These are phyloP conservation scores for Umbelopsis sp. DNA, from an alignment of 192 early-diverging fungal genomes.

Conservation along the genomic window DNA sequence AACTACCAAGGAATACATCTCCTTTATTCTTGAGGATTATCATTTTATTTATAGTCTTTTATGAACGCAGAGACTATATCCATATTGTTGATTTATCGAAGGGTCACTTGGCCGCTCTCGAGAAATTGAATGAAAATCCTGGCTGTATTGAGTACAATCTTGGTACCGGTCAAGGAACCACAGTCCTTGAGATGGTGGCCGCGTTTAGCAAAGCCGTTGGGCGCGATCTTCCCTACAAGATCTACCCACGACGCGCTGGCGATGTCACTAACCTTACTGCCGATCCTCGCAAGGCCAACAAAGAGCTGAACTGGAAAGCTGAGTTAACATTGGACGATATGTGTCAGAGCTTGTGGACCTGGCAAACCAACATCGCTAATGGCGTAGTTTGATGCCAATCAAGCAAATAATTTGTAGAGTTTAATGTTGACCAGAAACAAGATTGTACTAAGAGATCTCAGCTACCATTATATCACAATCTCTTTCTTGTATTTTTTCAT, in stretches of 20 bases:
- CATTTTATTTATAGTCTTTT: neutral
- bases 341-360: slow-evolving; percentile 73
- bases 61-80: slow-evolving; percentile 80
- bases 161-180: slow-evolving; percentile 86
- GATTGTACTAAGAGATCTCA: too few species aligned
- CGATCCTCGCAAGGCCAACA: slow-evolving; percentile 65
- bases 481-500: too few species aligned
- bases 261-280: slow-evolving; percentile 89
- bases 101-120: slow-evolving; percentile 87
- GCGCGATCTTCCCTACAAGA: slow-evolving; percentile 72
- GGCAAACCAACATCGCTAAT: slow-evolving; percentile 71
- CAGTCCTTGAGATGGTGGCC: slow-evolving; percentile 90
- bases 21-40: neutral
- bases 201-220: slow-evolving; percentile 82
- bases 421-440: too few species aligned
- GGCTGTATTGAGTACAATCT: slow-evolving; percentile 82
- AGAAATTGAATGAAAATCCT: slow-evolving; percentile 65
- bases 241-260: slow-evolving; percentile 71
- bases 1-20: slow-evolving; percentile 4
- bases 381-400: slow-evolving; percentile 32
- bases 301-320: slow-evolving; percentile 70
- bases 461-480: too few species aligned
- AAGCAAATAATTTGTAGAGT: too few species aligned
- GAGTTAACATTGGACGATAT: slow-evolving; percentile 59
- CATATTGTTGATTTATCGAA: slow-evolving; percentile 92